Evolutionary conservation across 2,329 filamentous ascomycete species (phyloP).

Genomic region (Cladosporium sp.): DNA sequence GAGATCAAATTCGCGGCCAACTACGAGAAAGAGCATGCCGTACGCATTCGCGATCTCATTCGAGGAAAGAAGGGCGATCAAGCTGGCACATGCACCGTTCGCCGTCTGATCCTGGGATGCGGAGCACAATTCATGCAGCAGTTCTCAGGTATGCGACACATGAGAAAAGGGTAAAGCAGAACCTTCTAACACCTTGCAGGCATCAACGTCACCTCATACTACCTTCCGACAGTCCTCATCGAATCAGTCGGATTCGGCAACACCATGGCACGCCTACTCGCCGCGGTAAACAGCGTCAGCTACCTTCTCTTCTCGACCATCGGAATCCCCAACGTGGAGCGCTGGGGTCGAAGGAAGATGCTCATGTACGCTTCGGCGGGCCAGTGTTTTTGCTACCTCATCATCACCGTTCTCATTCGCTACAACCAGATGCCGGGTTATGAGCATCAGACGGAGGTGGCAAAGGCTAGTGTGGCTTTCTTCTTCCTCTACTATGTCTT

Average conservation of each 20-base stretch:
- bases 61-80: slow-evolving; percentile 41
- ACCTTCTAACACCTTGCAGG: slow-evolving; percentile 13
- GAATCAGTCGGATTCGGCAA: slow-evolving; percentile 51
- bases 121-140: slow-evolving; percentile 53
- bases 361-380: slow-evolving; percentile 54
- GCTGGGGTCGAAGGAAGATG: slow-evolving; percentile 53
- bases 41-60: slow-evolving; percentile 48
- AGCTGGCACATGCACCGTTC: slow-evolving; percentile 46
- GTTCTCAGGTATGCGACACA: slow-evolving; percentile 31
- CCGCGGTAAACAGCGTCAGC: slow-evolving; percentile 50
- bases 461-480: slow-evolving; percentile 43
- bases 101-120: slow-evolving; percentile 48
- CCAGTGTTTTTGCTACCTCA: slow-evolving; percentile 48
- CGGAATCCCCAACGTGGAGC: slow-evolving; percentile 45
- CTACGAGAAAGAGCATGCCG: slow-evolving; percentile 47
- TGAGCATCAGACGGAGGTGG: slow-evolving; percentile 24
- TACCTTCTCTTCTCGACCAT: slow-evolving; percentile 47
- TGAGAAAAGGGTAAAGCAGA: background rate
- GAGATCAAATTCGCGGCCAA: slow-evolving; percentile 46
- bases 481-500: slow-evolving; percentile 54
- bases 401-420: slow-evolving; percentile 48
- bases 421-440: slow-evolving; percentile 34
- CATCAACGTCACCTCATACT: slow-evolving; percentile 43
- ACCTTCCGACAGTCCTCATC: slow-evolving; percentile 56
- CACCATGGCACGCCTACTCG: slow-evolving; percentile 49